phyloP scores from a whole-genome alignment of 345 rosid genomes.

The Brassica incana region DNA sequence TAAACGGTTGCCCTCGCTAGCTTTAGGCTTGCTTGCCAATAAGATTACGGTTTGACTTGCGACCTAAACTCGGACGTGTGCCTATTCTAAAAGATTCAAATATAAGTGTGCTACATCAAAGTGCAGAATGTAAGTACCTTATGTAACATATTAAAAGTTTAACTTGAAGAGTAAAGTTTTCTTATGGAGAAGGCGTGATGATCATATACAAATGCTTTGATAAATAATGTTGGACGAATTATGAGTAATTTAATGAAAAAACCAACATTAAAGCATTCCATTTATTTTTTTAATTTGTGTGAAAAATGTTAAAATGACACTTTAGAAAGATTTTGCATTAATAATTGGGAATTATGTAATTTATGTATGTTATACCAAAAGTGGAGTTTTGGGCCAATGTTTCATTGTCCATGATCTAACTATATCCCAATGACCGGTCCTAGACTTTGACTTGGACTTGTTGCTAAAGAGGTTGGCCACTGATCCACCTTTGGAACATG shows the following conservation, averaged over 20 bases:
- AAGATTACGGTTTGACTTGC: background rate
- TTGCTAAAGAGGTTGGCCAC: conserved; percentile 20
- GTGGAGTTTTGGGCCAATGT: too few relatives aligned
- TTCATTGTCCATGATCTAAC: too few relatives aligned
- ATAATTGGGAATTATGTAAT: too few relatives aligned
- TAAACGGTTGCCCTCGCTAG: too few relatives aligned
- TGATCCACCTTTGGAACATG: conserved; percentile 45
- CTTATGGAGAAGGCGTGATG: background rate
- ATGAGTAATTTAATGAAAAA: too few relatives aligned
- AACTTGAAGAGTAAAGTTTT: background rate
- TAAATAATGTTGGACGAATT: too few relatives aligned
- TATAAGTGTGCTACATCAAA: background rate
- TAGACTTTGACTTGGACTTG: background rate
- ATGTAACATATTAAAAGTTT: background rate
- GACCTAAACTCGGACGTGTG: too few relatives aligned
- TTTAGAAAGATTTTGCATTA: too few relatives aligned
- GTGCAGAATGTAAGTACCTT: background rate
- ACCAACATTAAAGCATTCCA: too few relatives aligned
- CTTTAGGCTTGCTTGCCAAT: background rate
- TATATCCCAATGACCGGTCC: background rate
- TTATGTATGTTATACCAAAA: too few relatives aligned
- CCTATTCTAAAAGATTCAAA: background rate
- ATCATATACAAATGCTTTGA: background rate
- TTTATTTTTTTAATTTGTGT: too few relatives aligned
- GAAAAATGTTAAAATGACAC: too few relatives aligned